A percentile compares a stretch with the other conserved stretches of the same genome.
phyloP scores from a whole-genome alignment of 805 yeast species.

The Kodamaea sagamina region DNA sequence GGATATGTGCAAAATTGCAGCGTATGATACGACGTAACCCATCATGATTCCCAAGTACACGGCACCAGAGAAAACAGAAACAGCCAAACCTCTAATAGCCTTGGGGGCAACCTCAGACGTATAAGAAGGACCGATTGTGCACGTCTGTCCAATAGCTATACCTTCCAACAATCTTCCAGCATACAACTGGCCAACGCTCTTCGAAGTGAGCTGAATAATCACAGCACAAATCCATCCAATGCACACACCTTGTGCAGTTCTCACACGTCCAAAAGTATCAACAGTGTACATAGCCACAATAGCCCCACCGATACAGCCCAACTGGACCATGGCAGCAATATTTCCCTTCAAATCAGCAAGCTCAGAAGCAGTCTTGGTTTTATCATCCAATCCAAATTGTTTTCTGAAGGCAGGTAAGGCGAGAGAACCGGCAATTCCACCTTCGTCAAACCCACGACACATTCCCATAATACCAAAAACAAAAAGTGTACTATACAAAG shows the following conservation, averaged over 20 bases:
- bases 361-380: slow-evolving; percentile 20
- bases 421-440: slow-evolving; percentile 42
- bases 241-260: slow-evolving; percentile 30
- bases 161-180: slow-evolving; percentile 41
- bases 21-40: slow-evolving; percentile 53
- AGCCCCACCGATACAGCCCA: slow-evolving; percentile 42
- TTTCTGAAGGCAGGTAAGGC: slow-evolving; percentile 31
- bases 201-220: slow-evolving; percentile 37
- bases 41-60: slow-evolving; percentile 45
- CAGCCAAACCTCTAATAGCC: slow-evolving; percentile 42
- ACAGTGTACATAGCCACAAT: slow-evolving; percentile 32
- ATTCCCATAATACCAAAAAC: slow-evolving; percentile 53
- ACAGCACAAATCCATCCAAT: slow-evolving; percentile 27
- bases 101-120: slow-evolving; percentile 39
- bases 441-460: slow-evolving; percentile 43
- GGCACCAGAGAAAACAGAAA: slow-evolving; percentile 32
- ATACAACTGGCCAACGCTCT: slow-evolving; percentile 27
- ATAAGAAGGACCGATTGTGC: slow-evolving; percentile 39
- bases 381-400: slow-evolving; percentile 33
- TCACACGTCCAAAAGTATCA: slow-evolving; percentile 48
- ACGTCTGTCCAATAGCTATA: slow-evolving; percentile 36
- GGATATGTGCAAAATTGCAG: slow-evolving; percentile 44
- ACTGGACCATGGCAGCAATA: slow-evolving; percentile 38
- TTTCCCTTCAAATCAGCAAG: slow-evolving; percentile 25
- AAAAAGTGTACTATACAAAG: slow-evolving; percentile 45